These are phyloP conservation scores for Cryphonectria radicalis DNA, from an alignment of 2,329 filamentous ascomycete genomes.

Conservation along the genomic window DNA sequence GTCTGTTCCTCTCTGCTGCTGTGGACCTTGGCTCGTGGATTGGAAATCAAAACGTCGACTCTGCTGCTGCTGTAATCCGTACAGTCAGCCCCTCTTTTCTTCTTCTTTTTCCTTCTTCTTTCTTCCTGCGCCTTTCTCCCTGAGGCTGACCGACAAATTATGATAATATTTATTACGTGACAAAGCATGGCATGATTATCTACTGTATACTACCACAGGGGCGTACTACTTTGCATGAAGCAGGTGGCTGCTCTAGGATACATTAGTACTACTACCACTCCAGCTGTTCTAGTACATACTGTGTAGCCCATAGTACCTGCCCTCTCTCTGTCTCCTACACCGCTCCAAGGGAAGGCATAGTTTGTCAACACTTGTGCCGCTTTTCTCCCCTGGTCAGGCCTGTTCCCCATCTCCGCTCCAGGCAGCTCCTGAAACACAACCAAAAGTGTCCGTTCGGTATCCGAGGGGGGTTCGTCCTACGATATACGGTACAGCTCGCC, in stretches of 20 bases:
- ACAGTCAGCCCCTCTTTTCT: not conserved
- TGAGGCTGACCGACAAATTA: not conserved
- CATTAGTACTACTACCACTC: too few species aligned
- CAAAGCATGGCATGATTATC: not conserved
- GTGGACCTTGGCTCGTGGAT: not conserved
- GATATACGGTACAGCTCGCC: conserved; percentile 1
- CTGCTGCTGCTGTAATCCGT: not conserved
- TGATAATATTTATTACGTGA: not conserved
- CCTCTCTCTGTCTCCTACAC: not conserved
- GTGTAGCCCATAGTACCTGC: too few species aligned
- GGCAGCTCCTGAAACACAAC: not conserved
- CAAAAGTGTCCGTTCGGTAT: not conserved
- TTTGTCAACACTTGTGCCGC: not conserved
- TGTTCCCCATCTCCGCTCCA: not conserved
- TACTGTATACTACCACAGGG: not conserved
- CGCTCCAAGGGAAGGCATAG: not conserved
- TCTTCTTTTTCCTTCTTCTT: not conserved
- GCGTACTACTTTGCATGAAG: not conserved
- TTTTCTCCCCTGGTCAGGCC: not conserved
- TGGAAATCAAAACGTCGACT: not conserved
- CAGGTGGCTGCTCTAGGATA: not conserved
- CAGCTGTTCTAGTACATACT: too few species aligned
- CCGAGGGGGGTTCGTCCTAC: not conserved
- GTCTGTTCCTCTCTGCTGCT: not conserved
- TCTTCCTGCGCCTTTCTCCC: not conserved